These are phyloP conservation scores for Cryptosporidium ubiquitum DNA, from an alignment of 169 alveolate species.

Conservation along the genomic window DNA sequence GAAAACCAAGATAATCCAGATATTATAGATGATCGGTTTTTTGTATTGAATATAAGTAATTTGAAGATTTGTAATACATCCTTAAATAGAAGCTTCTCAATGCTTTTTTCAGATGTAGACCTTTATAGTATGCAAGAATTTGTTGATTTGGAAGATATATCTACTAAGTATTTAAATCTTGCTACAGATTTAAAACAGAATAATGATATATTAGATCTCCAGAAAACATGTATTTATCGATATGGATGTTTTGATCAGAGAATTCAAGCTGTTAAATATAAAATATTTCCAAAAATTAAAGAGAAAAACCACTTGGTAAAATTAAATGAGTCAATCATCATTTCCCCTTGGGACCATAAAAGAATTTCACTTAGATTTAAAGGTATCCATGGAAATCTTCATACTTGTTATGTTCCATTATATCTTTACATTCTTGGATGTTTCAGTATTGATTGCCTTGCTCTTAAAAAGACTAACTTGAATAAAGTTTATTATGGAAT, in stretches of 20 bases:
- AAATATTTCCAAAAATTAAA: neutral
- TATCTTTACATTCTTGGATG: conserved; percentile 22
- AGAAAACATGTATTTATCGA: neutral
- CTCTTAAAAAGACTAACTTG: conserved; percentile 14
- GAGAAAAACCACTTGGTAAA: neutral
- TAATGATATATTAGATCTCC: neutral
- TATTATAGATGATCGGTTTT: neutral
- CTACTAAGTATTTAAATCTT: conserved; percentile 1
- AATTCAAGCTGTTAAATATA: neutral
- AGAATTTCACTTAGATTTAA: conserved; percentile 14
- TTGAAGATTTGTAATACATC: conserved; percentile 46
- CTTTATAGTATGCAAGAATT: conserved; percentile 4
- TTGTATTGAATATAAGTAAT: neutral
- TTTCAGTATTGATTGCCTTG: conserved; percentile 8
- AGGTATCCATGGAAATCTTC: conserved; percentile 3
- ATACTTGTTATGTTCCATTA: conserved; percentile 15
- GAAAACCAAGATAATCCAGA: neutral
- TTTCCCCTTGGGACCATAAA: conserved; percentile 39
- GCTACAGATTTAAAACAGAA: neutral
- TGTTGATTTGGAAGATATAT: conserved; percentile 43
- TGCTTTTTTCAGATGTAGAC: neutral
- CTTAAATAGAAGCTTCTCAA: conserved; percentile 22
- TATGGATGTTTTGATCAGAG: conserved; percentile 58
- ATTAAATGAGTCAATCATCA: neutral
- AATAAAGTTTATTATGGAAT: conserved; percentile 46